These are phyloP conservation scores for Rhizopogon rudus DNA, from an alignment of 768 basidiomycete species.

Conservation along the genomic window DNA sequence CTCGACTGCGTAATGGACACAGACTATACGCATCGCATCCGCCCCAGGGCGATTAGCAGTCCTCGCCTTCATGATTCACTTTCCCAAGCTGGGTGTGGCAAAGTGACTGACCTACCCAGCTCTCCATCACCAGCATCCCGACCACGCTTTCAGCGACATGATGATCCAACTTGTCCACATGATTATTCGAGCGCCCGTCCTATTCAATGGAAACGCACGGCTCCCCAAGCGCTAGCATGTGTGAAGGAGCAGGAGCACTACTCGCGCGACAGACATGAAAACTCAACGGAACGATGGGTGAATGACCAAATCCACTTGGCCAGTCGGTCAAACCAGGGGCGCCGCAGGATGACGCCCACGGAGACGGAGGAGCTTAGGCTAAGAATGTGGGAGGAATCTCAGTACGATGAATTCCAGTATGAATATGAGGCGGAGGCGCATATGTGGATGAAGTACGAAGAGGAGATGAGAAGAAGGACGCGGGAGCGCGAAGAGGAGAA, in stretches of 20 bases:
- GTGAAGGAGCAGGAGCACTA: slow-evolving; percentile 49
- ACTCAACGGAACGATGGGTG: slow-evolving; percentile 63
- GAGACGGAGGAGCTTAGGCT: slow-evolving; percentile 28
- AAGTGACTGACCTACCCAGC: slow-evolving; percentile 15
- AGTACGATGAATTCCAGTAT: slow-evolving; percentile 48
- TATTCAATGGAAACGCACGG: slow-evolving; percentile 24
- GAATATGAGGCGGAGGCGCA: slow-evolving; percentile 47
- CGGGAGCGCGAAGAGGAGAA: slow-evolving; percentile 39
- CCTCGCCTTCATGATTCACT: slow-evolving; percentile 14
- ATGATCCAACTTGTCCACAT: slow-evolving; percentile 10
- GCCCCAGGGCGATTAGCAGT: slow-evolving; percentile 11
- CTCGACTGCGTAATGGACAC: slow-evolving; percentile 20
- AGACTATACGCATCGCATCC: slow-evolving; percentile 23
- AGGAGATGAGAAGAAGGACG: slow-evolving; percentile 38
- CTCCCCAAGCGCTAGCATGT: slow-evolving; percentile 29
- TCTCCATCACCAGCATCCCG: slow-evolving; percentile 13
- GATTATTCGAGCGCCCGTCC: slow-evolving; percentile 10
- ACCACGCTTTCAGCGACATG: slow-evolving; percentile 17
- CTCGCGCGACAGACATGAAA: slow-evolving; percentile 37
- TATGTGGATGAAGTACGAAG: slow-evolving; percentile 48
- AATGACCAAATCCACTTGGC: slow-evolving; percentile 42
- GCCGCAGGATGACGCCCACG: slow-evolving; percentile 17
- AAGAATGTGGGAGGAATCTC: slow-evolving; percentile 48
- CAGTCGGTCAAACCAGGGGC: slow-evolving; percentile 23
- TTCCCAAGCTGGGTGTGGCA: slow-evolving; percentile 12